A percentile compares a stretch with the other conserved stretches of the same genome.
Evolutionary conservation across 192 early-diverging fungal species (phyloP).

Genomic region (Phlyctochytrium bullatum): DNA sequence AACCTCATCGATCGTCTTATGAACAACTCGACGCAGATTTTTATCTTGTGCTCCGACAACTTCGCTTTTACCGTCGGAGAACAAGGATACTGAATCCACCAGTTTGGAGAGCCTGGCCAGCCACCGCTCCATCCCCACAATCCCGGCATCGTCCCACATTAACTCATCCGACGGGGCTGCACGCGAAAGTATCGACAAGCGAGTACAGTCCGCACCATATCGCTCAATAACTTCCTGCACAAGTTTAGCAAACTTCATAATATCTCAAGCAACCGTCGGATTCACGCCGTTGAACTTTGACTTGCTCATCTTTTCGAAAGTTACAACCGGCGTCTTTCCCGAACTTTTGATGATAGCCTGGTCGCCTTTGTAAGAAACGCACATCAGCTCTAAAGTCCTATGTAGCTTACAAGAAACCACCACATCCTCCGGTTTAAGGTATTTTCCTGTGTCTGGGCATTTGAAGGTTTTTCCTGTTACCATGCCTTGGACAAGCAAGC

Average conservation of each 20-base stretch:
- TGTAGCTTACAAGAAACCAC: conserved; percentile 46
- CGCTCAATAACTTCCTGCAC: conserved; percentile 49
- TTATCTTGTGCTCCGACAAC: neutral
- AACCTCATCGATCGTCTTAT: conserved; percentile 60
- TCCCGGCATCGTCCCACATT: conserved; percentile 87
- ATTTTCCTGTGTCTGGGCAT: conserved; percentile 68
- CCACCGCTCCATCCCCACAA: conserved; percentile 92
- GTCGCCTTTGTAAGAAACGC: neutral
- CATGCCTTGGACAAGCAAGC: conserved; percentile 91
- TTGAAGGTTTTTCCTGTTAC: conserved; percentile 85
- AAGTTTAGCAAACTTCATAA: conserved; percentile 3
- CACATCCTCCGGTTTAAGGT: conserved; percentile 74
- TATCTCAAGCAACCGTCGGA: conserved; percentile 55
- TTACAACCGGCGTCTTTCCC: conserved; percentile 51
- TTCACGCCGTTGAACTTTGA: conserved; percentile 94
- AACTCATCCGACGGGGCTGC: conserved; percentile 87
- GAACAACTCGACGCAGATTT: conserved; percentile 26
- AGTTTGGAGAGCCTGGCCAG: conserved; percentile 60
- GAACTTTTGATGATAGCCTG: conserved; percentile 32
- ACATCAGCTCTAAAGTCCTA: too few species aligned
- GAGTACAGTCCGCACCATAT: conserved; percentile 80
- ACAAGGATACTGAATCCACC: conserved; percentile 38
- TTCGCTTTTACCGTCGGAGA: conserved; percentile 11
- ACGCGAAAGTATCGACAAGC: conserved; percentile 82
- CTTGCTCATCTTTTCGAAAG: conserved; percentile 96